Base-by-base conservation (phyloP, 1,139 yeast species). In the Magnusiomyces sp. region DNA sequence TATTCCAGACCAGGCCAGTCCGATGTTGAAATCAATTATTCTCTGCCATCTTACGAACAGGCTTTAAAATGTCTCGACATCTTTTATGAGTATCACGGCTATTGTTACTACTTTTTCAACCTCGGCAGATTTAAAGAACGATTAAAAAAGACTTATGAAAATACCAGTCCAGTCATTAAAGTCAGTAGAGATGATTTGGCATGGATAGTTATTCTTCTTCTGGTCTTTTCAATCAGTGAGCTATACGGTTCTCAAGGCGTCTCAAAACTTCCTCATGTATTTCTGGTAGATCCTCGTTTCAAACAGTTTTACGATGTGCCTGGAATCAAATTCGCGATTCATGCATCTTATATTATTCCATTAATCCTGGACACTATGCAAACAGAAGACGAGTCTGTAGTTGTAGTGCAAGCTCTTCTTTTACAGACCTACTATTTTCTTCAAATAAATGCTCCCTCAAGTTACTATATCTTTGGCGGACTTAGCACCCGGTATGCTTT, bases 101-200 rank as follows among this genome's bases (percentile, higher is more conserved):
- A 92, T 1, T 84, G 95, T 59, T 87, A 85, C 63, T 87, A 87
- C 65, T 86, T 86, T 61, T 84, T 86, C 69, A 87, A 87, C 62
- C 90, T 84, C 61, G 94, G 94, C 0, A 57, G 56, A 20, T 57
- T 58, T 48, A 51, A 52, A 43, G 43, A 47, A 10, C 41, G 45
- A 19, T 49, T 60, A 34, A 41, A 47, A 40, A 44, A 45, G 40
- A 23, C 16, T 39, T 42, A 34, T 51, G 50, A 13, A 43, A 39
- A 55, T 14, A 40, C 55, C 7, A 49, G 59, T n/a, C 41, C 49
- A 1, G 55, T 55, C 10, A 44, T 59, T 7, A 23, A 42, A 11
- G 47, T 86, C 48, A 17, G 14, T 9, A 36, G 6, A 10, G 32
- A 17, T 16, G 27, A 40, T 5, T 13, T 40, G 7, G 31, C 43